These are phyloP conservation scores for Euptelea pleiosperma DNA, from an alignment of 164 flowering plant species.

Conservation along the genomic window DNA sequence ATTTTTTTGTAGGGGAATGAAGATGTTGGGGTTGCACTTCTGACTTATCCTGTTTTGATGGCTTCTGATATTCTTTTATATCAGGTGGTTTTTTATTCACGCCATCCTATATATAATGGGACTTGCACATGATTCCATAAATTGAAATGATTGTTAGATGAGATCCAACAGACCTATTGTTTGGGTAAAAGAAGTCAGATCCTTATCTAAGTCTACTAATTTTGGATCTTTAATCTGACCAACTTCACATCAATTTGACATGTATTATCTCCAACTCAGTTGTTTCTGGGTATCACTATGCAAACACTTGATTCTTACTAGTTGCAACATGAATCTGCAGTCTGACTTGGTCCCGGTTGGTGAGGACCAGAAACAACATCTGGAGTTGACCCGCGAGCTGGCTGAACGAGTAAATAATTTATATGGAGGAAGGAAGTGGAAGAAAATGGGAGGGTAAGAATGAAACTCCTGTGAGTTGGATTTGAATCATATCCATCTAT, in stretches of 20 bases:
- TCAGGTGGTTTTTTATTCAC: slow-evolving; percentile 49
- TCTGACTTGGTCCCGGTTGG: slow-evolving; percentile 95
- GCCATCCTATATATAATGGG: neutral
- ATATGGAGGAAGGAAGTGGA: slow-evolving; percentile 96
- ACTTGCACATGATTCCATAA: neutral
- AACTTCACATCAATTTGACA: neutral
- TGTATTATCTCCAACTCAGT: neutral
- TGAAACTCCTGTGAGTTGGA: slow-evolving; percentile 2
- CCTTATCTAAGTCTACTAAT: neutral
- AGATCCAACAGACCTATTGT: neutral
- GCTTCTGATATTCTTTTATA: slow-evolving; percentile 94
- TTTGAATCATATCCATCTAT: neutral
- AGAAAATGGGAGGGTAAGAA: slow-evolving; percentile 95
- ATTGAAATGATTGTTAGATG: neutral
- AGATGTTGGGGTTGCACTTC: slow-evolving; percentile 86
- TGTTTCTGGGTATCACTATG: slow-evolving; percentile 8
- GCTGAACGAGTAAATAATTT: slow-evolving; percentile 82
- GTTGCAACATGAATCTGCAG: slow-evolving; percentile 54
- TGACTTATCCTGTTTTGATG: slow-evolving; percentile 95
- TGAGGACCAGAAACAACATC: slow-evolving; percentile 94
- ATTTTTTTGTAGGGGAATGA: slow-evolving; percentile 75
- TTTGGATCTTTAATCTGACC: neutral
- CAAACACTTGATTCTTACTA: slow-evolving; percentile 29
- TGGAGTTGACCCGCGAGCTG: slow-evolving; percentile 87
- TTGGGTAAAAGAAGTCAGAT: neutral